These are phyloP conservation scores for Carex scoparia DNA, from an alignment of 176 grass and related monocot genomes.

Conservation along the genomic window DNA sequence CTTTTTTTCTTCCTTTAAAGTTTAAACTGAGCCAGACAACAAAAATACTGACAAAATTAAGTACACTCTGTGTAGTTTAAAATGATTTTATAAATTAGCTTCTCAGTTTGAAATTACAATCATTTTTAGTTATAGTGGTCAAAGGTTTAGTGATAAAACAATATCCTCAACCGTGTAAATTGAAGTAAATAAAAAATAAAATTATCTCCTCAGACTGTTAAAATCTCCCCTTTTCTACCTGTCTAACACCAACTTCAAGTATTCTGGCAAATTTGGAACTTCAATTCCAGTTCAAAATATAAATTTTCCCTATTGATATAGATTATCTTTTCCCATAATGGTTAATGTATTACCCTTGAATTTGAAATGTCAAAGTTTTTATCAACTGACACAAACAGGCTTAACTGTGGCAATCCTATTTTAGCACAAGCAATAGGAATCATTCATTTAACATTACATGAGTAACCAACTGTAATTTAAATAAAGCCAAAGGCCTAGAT, in stretches of 20 bases:
- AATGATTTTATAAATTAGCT: background rate
- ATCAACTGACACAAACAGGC: background rate
- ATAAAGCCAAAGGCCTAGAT: slow-evolving; percentile 36
- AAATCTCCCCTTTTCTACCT: background rate
- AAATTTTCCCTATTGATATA: background rate
- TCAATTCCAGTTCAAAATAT: background rate
- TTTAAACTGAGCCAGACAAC: background rate
- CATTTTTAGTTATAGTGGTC: background rate
- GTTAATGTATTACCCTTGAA: background rate
- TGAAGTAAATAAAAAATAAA: background rate
- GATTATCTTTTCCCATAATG: background rate
- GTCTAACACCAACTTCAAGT: background rate
- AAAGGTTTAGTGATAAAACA: background rate
- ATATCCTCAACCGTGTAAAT: background rate
- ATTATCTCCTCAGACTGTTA: background rate
- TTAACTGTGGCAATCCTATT: slow-evolving; percentile 10
- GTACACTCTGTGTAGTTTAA: background rate
- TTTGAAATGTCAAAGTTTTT: background rate
- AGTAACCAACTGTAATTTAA: slow-evolving; percentile 27
- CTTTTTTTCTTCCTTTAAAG: background rate
- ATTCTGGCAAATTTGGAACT: background rate
- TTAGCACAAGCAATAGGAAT: background rate
- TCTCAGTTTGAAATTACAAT: background rate
- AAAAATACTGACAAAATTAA: background rate
- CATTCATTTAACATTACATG: slow-evolving; percentile 21